Base-by-base conservation (phyloP, 2,329 filamentous ascomycete species). In the Trichothecium sympodiale region DNA sequence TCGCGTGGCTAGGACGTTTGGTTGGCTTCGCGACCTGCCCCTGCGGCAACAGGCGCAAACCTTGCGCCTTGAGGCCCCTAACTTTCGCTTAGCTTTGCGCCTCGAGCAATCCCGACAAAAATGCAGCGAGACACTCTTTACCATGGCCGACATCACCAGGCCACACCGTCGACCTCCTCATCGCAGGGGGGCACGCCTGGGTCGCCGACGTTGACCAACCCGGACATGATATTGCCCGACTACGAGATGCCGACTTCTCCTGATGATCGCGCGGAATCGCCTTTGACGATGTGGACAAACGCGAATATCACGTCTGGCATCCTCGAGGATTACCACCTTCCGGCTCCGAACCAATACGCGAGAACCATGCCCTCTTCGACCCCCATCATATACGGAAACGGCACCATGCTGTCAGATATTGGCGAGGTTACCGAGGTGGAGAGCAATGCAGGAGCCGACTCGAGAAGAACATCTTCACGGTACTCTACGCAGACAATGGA, bases 181-280 rank as follows among this genome's bases (percentile, higher is more conserved):
- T 33, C 34, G 26, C 34, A 39, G 8, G 33, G 33, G 14, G 53
- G 67, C 31, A 59, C 67, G 39, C 78, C 82, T 43, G 77, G 76
- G 10, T 93, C 85, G 40, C 88, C 88, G 32, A 94, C 88, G 3
- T 65, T 95, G 50, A 93, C 86, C 38, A 93, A 94, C 57, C 86
- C 87, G 35, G 88, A 94, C 56, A 88, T 94, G 85, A 94, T 95
- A 49, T 65, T 95, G 35, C 88, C 88, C 41, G 78, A 82, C 53
- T 77, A 80, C 51, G 74, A 77, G 44, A 69, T 68, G 55, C 53
- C 71, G 54, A 59, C 71, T 51, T 64, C 68, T 53, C 62, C 68
- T 52, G 60, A 73, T 54, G 51, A 64, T 49, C 58, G 60, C 51
- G 61, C 69, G 39, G 67, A 68, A 41, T 65, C 69, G 48, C 60